A percentile compares a stretch with the other conserved stretches of the same genome.
Conservation (phyloP, 2,329 filamentous ascomycete genomes). For the Epicoccum nigrum region DNA sequence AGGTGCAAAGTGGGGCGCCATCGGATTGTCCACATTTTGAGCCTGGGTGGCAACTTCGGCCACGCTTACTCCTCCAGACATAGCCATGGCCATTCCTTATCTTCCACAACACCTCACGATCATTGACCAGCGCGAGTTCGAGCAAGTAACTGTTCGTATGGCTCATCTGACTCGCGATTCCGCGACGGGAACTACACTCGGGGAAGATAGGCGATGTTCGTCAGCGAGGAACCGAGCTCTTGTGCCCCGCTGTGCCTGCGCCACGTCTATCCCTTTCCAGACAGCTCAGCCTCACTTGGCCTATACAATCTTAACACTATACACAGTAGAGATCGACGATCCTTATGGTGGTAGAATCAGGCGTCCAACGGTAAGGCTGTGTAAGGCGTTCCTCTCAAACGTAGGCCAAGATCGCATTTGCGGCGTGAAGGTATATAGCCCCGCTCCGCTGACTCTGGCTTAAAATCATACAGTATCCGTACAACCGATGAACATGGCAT, state of each 20-base stretch:
- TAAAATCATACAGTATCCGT: background rate
- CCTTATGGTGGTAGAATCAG: slow-evolving; percentile 11
- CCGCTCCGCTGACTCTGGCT: background rate
- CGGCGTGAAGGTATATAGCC: background rate
- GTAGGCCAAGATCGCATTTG: slow-evolving; percentile 15
- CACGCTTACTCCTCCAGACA: slow-evolving; percentile 13
- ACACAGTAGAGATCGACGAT: slow-evolving; percentile 12
- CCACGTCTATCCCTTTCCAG: slow-evolving; percentile 11
- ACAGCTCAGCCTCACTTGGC: slow-evolving; percentile 16
- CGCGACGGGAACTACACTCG: background rate
- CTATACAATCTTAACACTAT: slow-evolving; percentile 20
- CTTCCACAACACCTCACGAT: background rate
- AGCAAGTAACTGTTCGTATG: background rate
- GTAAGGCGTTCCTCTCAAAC: slow-evolving; percentile 10
- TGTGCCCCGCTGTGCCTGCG: background rate
- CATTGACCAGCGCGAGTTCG: too few species aligned
- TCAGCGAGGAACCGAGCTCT: background rate
- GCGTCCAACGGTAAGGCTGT: slow-evolving; percentile 21
- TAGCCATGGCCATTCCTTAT: too few species aligned
- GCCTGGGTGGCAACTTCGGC: too few species aligned
- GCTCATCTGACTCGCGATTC: background rate
- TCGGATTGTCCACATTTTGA: slow-evolving; percentile 17
- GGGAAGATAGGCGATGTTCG: background rate
- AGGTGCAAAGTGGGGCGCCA: slow-evolving; percentile 19
- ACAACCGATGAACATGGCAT: slow-evolving; percentile 21